A percentile compares a stretch with the other conserved stretches of the same genome.
phyloP scores from a whole-genome alignment of 495 filamentous ascomycete genomes.

The Penicillium samsonianum region DNA sequence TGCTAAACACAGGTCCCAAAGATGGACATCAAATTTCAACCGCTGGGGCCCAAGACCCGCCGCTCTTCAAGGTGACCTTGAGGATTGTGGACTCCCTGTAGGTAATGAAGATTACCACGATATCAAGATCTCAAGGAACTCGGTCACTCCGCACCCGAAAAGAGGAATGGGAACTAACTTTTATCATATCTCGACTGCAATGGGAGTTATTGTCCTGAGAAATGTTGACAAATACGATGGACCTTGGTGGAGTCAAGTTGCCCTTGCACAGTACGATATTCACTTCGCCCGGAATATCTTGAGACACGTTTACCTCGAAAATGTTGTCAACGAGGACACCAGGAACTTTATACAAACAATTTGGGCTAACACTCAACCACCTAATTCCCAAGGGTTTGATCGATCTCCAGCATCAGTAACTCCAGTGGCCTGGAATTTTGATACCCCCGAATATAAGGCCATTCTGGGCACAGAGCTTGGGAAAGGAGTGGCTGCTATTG shows the following conservation, averaged over 20 bases:
- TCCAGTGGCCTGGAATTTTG: not conserved
- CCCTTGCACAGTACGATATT: not conserved
- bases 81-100: not conserved
- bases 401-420: not conserved
- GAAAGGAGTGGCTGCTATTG: not conserved
- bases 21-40: not conserved
- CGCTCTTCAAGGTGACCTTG: not conserved
- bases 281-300: not conserved
- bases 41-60: not conserved
- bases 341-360: not conserved
- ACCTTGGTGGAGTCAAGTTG: not conserved
- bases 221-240: not conserved
- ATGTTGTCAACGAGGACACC: not conserved
- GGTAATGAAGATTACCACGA: not conserved
- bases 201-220: not conserved
- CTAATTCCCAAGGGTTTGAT: not conserved
- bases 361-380: not conserved
- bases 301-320: not conserved
- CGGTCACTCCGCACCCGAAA: not conserved
- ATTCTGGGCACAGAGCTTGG: slow-evolving; percentile 4
- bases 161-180: not conserved
- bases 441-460: not conserved
- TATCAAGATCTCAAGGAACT: not conserved
- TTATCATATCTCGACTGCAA: not conserved
- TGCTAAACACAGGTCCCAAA: not conserved